A percentile compares a stretch with the other conserved stretches of the same genome.
Evolutionary conservation across 768 basidiomycete genomes (phyloP).

Genomic region (Naganishia randhawae): DNA sequence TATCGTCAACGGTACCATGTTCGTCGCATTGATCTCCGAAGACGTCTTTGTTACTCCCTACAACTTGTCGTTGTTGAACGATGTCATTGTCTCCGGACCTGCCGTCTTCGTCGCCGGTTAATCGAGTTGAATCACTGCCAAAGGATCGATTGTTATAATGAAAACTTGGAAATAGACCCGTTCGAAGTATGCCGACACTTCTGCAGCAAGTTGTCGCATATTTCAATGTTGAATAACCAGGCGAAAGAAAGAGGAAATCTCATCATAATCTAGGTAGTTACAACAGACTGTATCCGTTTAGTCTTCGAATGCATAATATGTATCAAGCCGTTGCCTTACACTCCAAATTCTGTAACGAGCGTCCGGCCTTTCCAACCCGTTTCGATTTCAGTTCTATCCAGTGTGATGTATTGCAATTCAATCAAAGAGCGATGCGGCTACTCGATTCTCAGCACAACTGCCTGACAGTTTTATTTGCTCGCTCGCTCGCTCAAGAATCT

Average conservation of each 20-base stretch:
- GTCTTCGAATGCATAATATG: background rate
- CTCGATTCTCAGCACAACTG: too few relatives aligned
- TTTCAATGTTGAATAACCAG: background rate
- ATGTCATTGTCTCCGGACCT: constrained; percentile 60
- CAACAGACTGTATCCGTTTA: background rate
- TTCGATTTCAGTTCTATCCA: too few relatives aligned
- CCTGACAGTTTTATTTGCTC: too few relatives aligned
- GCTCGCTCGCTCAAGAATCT: too few relatives aligned
- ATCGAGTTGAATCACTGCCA: background rate
- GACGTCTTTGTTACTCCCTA: constrained; percentile 60
- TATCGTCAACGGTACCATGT: constrained; percentile 60
- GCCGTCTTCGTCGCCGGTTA: constrained; percentile 57
- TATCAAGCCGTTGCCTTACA: too few relatives aligned
- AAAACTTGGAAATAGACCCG: background rate
- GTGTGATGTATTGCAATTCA: too few relatives aligned
- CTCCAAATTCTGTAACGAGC: too few relatives aligned
- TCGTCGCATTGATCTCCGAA: constrained; percentile 57
- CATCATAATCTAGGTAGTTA: background rate
- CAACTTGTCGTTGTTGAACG: constrained; percentile 57
- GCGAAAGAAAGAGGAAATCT: background rate
- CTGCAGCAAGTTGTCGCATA: background rate
- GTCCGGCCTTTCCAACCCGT: too few relatives aligned
- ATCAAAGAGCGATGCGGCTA: too few relatives aligned
- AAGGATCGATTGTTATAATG: background rate
- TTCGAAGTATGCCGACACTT: background rate